Evolutionary conservation across 352 stramenopile species (phyloP).

Genomic region (Phytopythium delawarense): DNA sequence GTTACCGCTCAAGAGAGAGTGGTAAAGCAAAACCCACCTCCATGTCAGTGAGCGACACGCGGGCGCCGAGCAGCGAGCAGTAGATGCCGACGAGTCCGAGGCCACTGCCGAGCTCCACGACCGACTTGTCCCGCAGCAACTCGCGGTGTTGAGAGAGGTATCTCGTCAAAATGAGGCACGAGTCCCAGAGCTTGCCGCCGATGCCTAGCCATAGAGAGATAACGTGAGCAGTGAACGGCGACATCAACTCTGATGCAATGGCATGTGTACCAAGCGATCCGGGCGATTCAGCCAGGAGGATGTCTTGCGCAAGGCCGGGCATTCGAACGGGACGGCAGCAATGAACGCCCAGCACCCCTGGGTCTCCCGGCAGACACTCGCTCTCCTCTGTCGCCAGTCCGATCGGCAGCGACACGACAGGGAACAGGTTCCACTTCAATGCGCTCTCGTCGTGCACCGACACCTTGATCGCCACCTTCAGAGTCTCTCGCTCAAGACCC

Average conservation of each 20-base stretch:
- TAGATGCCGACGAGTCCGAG: constrained; percentile 74
- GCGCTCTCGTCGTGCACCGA: constrained; percentile 26
- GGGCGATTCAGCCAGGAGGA: constrained; percentile 71
- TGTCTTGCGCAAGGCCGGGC: constrained; percentile 38
- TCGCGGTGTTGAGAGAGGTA: constrained; percentile 43
- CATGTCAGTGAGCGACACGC: constrained; percentile 72
- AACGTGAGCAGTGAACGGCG: constrained; percentile 14
- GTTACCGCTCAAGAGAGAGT: constrained; percentile 3
- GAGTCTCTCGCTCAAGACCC: not conserved
- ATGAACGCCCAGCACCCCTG: constrained; percentile 50
- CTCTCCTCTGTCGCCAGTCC: constrained; percentile 13
- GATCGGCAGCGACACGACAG: constrained; percentile 66
- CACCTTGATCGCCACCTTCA: constrained; percentile 35
- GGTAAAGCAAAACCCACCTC: constrained; percentile 21
- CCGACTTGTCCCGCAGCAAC: constrained; percentile 35
- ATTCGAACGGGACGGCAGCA: constrained; percentile 66
- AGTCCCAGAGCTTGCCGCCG: constrained; percentile 83
- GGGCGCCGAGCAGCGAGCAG: constrained; percentile 54
- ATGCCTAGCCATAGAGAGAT: constrained; percentile 35
- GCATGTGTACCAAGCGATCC: constrained; percentile 47
- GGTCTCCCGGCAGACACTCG: constrained; percentile 14
- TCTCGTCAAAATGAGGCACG: constrained; percentile 63
- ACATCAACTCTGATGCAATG: not conserved
- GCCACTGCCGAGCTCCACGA: constrained; percentile 72
- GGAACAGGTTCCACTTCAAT: constrained; percentile 49